Conservation (phyloP, 768 basidiomycete genomes). For the Trametes cinnabarina region DNA sequence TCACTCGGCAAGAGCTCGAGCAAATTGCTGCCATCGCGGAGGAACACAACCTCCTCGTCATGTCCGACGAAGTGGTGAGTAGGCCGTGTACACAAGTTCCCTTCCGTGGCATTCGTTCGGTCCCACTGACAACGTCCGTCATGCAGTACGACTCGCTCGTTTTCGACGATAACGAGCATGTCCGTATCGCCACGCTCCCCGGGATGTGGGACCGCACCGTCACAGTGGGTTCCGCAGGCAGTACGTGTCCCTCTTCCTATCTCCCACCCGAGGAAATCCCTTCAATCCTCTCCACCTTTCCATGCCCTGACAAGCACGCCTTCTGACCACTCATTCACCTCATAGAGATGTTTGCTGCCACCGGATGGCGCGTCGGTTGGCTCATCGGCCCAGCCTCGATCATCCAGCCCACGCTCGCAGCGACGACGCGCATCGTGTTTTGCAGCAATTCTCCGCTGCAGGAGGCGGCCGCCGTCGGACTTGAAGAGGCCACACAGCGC, state of each 20-base stretch:
- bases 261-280: not conserved
- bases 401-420: slow-evolving; percentile 83
- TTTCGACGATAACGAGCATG: slow-evolving; percentile 84
- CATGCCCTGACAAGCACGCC: not conserved
- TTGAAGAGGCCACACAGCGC: slow-evolving; percentile 73
- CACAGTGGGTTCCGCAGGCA: slow-evolving; percentile 93
- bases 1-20: slow-evolving; percentile 78
- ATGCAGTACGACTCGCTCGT: slow-evolving; percentile 88
- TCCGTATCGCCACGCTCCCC: slow-evolving; percentile 90
- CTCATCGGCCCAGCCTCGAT: slow-evolving; percentile 83
- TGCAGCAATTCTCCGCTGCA: slow-evolving; percentile 93
- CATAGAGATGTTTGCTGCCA: slow-evolving; percentile 91
- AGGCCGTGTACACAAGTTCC: not conserved
- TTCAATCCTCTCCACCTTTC: not conserved
- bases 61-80: slow-evolving; percentile 84
- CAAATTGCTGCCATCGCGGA: slow-evolving; percentile 84
- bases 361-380: slow-evolving; percentile 98
- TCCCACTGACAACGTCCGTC: not conserved
- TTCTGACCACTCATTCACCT: not conserved
- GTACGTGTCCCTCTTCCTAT: slow-evolving; percentile 40
- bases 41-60: slow-evolving; percentile 88
- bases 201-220: slow-evolving; percentile 99
- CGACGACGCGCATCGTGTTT: slow-evolving; percentile 91
- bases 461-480: slow-evolving; percentile 87
- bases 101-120: not conserved